Conservation (phyloP, 805 yeast species). For the Yarrowia sp. region DNA sequence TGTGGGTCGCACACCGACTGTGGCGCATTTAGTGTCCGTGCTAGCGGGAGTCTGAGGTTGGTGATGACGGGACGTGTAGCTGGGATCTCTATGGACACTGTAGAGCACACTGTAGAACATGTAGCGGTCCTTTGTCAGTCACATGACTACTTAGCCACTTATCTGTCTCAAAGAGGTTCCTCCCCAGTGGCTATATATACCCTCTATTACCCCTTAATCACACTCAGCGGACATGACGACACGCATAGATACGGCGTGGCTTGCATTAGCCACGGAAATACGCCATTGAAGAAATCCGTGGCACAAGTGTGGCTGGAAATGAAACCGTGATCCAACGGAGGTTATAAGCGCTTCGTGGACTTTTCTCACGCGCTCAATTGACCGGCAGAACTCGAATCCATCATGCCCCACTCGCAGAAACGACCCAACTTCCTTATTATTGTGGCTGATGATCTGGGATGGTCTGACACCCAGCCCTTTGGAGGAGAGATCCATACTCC, state of each 20-base stretch:
- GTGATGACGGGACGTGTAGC: too few species aligned
- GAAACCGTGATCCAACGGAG: background rate
- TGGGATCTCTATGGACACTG: too few species aligned
- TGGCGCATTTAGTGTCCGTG: constrained; percentile 9
- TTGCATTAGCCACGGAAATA: constrained; percentile 26
- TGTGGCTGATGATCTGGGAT: constrained; percentile 68
- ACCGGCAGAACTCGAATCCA: background rate
- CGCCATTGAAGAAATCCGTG: constrained; percentile 20
- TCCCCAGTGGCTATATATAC: too few species aligned
- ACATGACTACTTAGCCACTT: too few species aligned
- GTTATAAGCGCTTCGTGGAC: background rate
- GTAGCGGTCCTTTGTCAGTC: too few species aligned
- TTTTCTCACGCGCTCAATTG: background rate
- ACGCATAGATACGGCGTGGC: constrained; percentile 37
- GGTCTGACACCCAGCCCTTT: constrained; percentile 60
- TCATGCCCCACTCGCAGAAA: background rate
- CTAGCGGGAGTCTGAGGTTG: constrained; percentile 28
- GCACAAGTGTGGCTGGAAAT: constrained; percentile 33
- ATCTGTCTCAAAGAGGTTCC: too few species aligned
- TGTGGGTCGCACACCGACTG: constrained; percentile 5
- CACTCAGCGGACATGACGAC: constrained; percentile 10
- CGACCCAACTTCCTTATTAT: constrained; percentile 56
- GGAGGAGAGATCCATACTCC: constrained; percentile 65
- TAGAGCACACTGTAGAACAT: too few species aligned
- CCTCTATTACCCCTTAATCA: too few species aligned